phyloP scores from a whole-genome alignment of 192 early-diverging fungal species.

The Backusella psychrophila region DNA sequence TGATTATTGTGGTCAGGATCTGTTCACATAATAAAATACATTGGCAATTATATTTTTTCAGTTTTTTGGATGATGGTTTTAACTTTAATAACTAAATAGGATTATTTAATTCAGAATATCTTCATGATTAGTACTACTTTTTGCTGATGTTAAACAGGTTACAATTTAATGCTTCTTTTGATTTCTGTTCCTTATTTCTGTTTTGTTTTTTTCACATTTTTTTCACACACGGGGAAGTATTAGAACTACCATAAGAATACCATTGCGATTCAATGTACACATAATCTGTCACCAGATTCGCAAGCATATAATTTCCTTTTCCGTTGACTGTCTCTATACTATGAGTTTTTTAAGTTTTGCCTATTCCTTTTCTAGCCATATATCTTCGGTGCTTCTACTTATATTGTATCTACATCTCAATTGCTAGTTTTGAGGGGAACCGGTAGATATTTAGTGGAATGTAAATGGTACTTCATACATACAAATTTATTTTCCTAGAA shows the following conservation, averaged over 20 bases:
- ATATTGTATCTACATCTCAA: background rate
- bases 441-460: background rate
- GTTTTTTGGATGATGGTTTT: background rate
- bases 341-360: background rate
- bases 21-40: background rate
- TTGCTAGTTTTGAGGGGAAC: background rate
- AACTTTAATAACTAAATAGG: background rate
- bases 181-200: background rate
- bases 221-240: background rate
- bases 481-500: background rate
- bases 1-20: background rate
- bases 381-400: background rate
- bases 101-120: background rate
- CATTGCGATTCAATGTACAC: background rate
- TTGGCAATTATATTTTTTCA: background rate
- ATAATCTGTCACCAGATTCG: background rate
- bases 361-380: background rate
- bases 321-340: background rate
- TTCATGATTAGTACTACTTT: background rate
- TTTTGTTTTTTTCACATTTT: constrained; percentile 3
- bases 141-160: background rate
- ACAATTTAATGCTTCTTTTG: background rate
- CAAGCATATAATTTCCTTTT: background rate
- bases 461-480: background rate
- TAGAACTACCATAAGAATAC: background rate